Base-by-base conservation (phyloP, 345 rosid genomes). In the Brassica nigra region DNA sequence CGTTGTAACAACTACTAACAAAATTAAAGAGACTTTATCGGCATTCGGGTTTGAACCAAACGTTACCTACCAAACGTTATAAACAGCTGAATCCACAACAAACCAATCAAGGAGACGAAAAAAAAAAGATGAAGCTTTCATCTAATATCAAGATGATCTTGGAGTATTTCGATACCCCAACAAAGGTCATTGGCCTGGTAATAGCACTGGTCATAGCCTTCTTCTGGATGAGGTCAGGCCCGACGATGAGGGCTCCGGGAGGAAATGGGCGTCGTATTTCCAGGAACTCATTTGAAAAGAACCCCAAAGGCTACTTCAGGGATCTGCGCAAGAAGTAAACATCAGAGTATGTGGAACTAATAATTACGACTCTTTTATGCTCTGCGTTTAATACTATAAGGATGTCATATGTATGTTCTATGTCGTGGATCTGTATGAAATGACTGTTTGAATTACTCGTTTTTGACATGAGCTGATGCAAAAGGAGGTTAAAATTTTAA, bases 201-300 rank as follows among this genome's bases (percentile, higher is more conserved):
- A 59, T 23, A 59, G 64, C 64, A 28, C 29, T 59, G 6, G 30
- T 28, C 5, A 9, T 59, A 59, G n/a, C 5, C 55, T n/a, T 59
- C 64, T 59, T 59, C 6, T 59, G 64, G 64, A 9, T 23, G 7
- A 59, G 64, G n/a, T 59, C 64, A 59, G 33, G 64, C n/a, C 64
- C 64, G 7, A 59, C 64, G 33, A 59, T 59, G 64, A 59, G 6
- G 31, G 33, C 64, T 59, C 64, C 64, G n/a, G 64, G 64, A 59
- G 64, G 64, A 23, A 59, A 59, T 59, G 64, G 64, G 27, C 33
- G 64, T 59, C 64, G 64, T 59, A 59, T 59, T 27, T 59, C 33
- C 33, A 59, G 64, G 64, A 10, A 59, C 1, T 23, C 63, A 23
- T 58, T 58, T 23, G 6, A 58, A 8, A 59, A 59, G n/a, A 8